phyloP scores from a whole-genome alignment of 352 stramenopile genomes.

The Globisporangium cylindrosporum region DNA sequence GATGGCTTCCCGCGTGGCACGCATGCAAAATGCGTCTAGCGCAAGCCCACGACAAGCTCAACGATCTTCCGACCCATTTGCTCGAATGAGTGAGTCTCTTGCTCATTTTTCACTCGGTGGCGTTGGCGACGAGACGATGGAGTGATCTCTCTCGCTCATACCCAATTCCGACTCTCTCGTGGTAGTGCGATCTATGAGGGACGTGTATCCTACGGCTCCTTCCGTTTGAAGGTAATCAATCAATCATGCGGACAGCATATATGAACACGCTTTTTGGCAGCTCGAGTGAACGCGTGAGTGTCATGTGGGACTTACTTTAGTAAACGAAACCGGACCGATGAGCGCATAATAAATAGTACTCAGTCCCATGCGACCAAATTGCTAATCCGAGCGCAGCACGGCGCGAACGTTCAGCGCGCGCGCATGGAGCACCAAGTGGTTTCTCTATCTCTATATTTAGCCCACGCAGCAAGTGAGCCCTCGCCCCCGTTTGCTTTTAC shows the following conservation, averaged over 20 bases:
- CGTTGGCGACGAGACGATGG: background rate
- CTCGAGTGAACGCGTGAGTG: background rate
- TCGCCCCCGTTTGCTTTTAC: background rate
- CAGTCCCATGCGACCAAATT: background rate
- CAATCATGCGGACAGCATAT: background rate
- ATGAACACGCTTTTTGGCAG: background rate
- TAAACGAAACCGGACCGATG: no score
- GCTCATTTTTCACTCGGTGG: background rate
- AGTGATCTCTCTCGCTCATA: background rate
- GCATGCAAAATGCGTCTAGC: background rate
- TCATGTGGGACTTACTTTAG: background rate
- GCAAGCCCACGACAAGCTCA: slow-evolving; percentile 8
- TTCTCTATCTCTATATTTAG: background rate
- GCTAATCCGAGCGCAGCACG: background rate
- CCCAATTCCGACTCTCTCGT: background rate
- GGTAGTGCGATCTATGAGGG: background rate
- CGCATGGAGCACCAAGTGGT: background rate
- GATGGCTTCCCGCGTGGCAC: background rate
- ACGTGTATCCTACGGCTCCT: no score
- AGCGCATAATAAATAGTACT: no score
- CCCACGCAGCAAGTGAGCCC: background rate
- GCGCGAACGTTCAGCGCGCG: background rate
- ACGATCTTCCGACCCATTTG: slow-evolving; percentile 7
- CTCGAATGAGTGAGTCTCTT: background rate
- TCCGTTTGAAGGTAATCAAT: background rate